Evolutionary conservation across 2,329 filamentous ascomycete genomes (phyloP), one percentile per base, ranked within the genome.

Genomic region (Diaporthe vaccinii): DNA sequence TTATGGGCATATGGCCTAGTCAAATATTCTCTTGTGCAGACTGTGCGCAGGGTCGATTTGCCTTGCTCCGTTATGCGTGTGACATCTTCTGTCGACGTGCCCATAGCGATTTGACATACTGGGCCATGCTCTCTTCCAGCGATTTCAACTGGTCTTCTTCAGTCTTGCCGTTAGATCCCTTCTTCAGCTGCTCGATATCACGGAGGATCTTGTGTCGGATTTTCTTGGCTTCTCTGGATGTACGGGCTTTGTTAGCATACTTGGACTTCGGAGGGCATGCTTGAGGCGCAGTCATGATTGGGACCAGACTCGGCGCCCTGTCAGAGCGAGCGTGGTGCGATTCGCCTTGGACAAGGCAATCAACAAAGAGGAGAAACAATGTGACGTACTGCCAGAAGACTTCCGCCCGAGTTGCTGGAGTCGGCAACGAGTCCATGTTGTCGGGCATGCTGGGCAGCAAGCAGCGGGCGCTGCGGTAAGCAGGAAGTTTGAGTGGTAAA

Each of bases 61-160:
- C 49, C 31, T 25, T 67, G 65, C 41, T 73, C 41, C 36, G 6
- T 51, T 53, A 17, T 65, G 49, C 65, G 65, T 68, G 65, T 69
- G 49, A 28, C 34, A 55, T 69, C 49, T 55, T 22, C 4, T 28
- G 65, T 55, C 34, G 49, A 55, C 49, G 34, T 55, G 46, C 36
- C n/a, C 41, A 41, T 51, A 49, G 41, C 69, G 36, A 28, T 41
- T 20, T 55, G 61, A 72, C 81, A 44, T 82, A 84, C 83, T 83
- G 76, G 59, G 82, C 79, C 71, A 84, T 78, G 20, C 78, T 80
- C 61, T 76, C 76, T 74, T 84, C 82, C 58, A 82, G 76, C 68
- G 79, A 79, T 74, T 81, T 81, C 58, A 84, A 81, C 49, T 80
- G 79, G 74, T 75, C 75, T 57, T 76, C 74, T 39, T 76, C 73